Evolutionary conservation across 202 grass and related monocot species (phyloP).

Genomic region (Digitaria exilis): DNA sequence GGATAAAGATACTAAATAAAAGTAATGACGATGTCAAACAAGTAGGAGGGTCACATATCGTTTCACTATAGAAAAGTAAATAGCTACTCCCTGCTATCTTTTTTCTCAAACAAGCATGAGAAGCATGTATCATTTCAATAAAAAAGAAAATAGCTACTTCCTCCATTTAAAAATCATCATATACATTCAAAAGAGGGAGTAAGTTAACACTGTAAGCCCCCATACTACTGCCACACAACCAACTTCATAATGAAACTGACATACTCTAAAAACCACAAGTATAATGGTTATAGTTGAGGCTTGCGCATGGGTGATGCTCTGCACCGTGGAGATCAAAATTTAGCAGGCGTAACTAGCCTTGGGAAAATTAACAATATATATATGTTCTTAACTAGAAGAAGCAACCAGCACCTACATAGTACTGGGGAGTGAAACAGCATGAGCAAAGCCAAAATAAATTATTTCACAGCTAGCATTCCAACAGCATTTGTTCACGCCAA

Average conservation of each 20-base stretch:
- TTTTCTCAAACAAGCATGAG: no score
- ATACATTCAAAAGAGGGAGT: not conserved
- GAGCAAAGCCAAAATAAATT: not conserved
- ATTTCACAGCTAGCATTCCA: not conserved
- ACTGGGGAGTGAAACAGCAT: not conserved
- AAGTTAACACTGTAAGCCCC: not conserved
- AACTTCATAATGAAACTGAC: not conserved
- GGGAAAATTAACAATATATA: not conserved
- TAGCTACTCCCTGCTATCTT: no score
- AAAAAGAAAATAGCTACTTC: not conserved
- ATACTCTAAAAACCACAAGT: not conserved
- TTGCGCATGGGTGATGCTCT: not conserved
- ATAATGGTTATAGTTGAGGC: not conserved
- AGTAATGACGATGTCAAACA: not conserved
- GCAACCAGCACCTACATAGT: not conserved
- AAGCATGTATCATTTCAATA: not conserved
- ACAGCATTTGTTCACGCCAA: constrained; percentile 24
- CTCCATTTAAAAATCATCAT: not conserved
- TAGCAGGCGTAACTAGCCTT: not conserved
- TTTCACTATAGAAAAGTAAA: not conserved
- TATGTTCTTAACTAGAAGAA: not conserved
- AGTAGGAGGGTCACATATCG: no score
- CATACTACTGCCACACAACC: not conserved
- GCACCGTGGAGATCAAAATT: not conserved
- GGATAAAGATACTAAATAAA: not conserved